Evolutionary conservation across 2,329 filamentous ascomycete genomes (phyloP).

Genomic region (Colletotrichum sp.): DNA sequence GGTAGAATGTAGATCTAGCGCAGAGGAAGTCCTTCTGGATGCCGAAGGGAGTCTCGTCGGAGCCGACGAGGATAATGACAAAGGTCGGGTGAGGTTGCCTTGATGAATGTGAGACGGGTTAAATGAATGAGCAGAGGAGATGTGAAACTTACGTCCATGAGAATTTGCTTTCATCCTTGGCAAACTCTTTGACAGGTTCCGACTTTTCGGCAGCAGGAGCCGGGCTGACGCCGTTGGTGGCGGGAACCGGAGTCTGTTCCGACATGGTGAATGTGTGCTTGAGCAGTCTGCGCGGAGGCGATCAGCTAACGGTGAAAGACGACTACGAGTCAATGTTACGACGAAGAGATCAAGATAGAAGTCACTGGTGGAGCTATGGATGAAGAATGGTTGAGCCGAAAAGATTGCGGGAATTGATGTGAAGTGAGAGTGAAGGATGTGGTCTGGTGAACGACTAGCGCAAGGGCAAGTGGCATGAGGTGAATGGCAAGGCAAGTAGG

Average conservation of each 20-base stretch:
- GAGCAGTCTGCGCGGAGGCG: not conserved
- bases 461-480: not conserved
- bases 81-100: slow-evolving; percentile 62
- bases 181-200: not conserved
- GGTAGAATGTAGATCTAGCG: slow-evolving; percentile 54
- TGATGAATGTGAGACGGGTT: slow-evolving; percentile 14
- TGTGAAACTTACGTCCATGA: slow-evolving; percentile 41
- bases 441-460: not conserved
- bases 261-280: slow-evolving; percentile 1
- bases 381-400: not conserved
- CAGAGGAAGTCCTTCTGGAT: slow-evolving; percentile 65
- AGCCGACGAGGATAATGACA: slow-evolving; percentile 59
- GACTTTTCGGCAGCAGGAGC: not conserved
- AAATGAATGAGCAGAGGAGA: not conserved
- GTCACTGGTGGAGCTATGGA: not conserved
- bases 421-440: not conserved
- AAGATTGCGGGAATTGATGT: not conserved
- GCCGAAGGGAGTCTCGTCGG: slow-evolving; percentile 57
- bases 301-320: not conserved
- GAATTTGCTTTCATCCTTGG: slow-evolving; percentile 25
- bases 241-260: not conserved
- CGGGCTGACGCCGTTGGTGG: not conserved
- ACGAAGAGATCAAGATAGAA: not conserved
- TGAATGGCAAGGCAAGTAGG: not conserved
- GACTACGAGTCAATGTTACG: not conserved